Percentiles rank a stretch among this genome's conserved stretches.
These are phyloP conservation scores for Candida arabinofermentans DNA, from an alignment of 805 yeast genomes.

Conservation along the genomic window DNA sequence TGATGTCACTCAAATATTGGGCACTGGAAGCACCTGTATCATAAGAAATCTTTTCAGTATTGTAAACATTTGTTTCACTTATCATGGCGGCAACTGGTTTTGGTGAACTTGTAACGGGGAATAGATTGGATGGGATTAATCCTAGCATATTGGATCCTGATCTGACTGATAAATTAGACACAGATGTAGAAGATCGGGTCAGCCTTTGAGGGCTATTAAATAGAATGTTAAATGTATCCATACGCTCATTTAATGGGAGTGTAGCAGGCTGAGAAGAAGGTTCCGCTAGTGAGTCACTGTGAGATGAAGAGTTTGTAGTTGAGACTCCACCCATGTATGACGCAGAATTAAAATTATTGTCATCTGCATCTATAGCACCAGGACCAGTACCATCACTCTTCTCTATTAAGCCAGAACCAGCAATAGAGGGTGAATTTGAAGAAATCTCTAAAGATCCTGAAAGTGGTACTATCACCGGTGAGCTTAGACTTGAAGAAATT, in stretches of 20 bases:
- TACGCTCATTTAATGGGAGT: constrained; percentile 13
- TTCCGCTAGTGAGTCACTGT: constrained; percentile 16
- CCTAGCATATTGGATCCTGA: constrained; percentile 15
- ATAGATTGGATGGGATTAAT: constrained; percentile 14
- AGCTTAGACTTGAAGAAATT: not conserved
- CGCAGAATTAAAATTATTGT: not conserved
- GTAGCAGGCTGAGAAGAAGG: constrained; percentile 3
- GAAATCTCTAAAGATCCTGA: not conserved
- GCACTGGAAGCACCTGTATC: constrained; percentile 13
- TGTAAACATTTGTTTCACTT: constrained; percentile 18
- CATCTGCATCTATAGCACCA: constrained; percentile 1
- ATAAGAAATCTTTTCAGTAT: constrained; percentile 12
- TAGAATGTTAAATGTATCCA: constrained; percentile 15
- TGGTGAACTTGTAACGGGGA: constrained; percentile 11
- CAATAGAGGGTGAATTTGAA: not conserved
- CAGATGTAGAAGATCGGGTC: constrained; percentile 18
- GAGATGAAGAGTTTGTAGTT: constrained; percentile 2
- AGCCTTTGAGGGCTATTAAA: constrained; percentile 17
- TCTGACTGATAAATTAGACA: constrained; percentile 18
- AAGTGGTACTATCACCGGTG: not conserved
- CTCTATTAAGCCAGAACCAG: not conserved
- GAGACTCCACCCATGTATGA: not conserved
- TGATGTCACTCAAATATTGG: constrained; percentile 20
- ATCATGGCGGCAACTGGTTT: constrained; percentile 12
- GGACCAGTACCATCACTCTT: not conserved